Conservation (phyloP, 2,329 filamentous ascomycete species). For the Fusarium brachygibbosum region DNA sequence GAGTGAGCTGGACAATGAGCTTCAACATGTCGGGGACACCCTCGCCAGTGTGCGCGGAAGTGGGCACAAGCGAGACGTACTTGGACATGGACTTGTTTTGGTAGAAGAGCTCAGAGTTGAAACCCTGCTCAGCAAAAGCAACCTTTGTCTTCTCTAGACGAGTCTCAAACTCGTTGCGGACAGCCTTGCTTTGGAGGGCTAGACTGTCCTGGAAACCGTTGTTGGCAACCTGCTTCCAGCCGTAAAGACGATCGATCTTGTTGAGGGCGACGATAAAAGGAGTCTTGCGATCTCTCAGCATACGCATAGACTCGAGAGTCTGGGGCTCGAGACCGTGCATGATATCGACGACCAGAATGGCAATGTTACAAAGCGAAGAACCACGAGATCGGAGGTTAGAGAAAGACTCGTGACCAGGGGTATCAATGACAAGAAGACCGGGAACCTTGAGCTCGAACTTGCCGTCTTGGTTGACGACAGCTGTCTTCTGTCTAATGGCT, state of each 20-base stretch:
- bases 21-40: conserved; percentile 99
- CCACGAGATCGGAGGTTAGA: conserved; percentile 96
- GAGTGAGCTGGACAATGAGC: conserved; percentile 90
- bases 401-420: conserved; percentile 99
- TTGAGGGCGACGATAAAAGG: conserved; percentile 99
- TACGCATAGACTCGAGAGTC: conserved; percentile 95
- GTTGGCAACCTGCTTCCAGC: conserved; percentile 99
- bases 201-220: conserved; percentile 97
- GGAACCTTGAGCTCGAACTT: conserved; percentile 97
- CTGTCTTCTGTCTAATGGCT: conserved; percentile 90
- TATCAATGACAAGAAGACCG: conserved; percentile 96
- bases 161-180: conserved; percentile 94
- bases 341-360: conserved; percentile 98
- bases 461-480: conserved; percentile 91
- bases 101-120: conserved; percentile 97
- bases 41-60: conserved; percentile 98
- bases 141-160: conserved; percentile 92
- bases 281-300: conserved; percentile 92
- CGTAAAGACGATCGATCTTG: conserved; percentile 99
- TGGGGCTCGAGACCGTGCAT: conserved; percentile 99
- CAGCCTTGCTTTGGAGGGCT: conserved; percentile 88
- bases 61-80: conserved; percentile 95
- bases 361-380: conserved; percentile 99
- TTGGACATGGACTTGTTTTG: conserved; percentile 98
- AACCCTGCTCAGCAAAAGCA: conserved; percentile 94